phyloP scores from a whole-genome alignment of 1,284 basidiomycete genomes.

The Irpex lacteus region DNA sequence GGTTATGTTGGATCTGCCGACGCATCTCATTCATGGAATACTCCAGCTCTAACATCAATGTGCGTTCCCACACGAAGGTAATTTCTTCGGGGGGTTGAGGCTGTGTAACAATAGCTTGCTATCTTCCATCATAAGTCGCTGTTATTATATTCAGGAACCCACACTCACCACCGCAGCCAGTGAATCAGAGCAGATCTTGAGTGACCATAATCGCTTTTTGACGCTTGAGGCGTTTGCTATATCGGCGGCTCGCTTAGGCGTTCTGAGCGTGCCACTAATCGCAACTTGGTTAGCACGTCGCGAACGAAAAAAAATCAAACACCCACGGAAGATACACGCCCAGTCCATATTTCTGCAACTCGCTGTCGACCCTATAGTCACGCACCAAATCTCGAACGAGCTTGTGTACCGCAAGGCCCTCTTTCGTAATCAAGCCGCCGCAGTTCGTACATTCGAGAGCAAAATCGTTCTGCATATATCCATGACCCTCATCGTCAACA shows the following conservation, averaged over 20 bases:
- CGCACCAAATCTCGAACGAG: conserved; percentile 15
- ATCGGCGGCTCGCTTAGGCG: not conserved
- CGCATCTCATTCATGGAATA: not conserved
- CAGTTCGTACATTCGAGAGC: conserved; percentile 7
- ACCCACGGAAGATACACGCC: conserved; percentile 14
- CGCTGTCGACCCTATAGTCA: conserved; percentile 8
- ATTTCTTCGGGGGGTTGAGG: not conserved
- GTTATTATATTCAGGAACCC: not conserved
- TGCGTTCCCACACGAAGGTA: not conserved
- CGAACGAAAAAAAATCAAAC: not conserved
- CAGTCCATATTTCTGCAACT: conserved; percentile 4
- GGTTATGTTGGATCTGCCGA: not conserved
- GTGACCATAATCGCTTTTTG: not conserved
- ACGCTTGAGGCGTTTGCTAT: not conserved
- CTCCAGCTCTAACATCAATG: not conserved
- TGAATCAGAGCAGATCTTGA: not conserved
- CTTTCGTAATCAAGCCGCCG: conserved; percentile 8
- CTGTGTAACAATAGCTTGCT: not conserved
- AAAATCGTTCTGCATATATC: conserved; percentile 16
- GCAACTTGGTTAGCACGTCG: not conserved
- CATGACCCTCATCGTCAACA: conserved; percentile 5
- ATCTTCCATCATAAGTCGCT: too few relatives aligned
- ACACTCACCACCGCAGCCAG: not conserved
- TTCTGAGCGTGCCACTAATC: conserved; percentile 11
- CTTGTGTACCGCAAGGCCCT: conserved; percentile 14